phyloP scores from a whole-genome alignment of 805 yeast genomes.

The Candida verbasci region DNA sequence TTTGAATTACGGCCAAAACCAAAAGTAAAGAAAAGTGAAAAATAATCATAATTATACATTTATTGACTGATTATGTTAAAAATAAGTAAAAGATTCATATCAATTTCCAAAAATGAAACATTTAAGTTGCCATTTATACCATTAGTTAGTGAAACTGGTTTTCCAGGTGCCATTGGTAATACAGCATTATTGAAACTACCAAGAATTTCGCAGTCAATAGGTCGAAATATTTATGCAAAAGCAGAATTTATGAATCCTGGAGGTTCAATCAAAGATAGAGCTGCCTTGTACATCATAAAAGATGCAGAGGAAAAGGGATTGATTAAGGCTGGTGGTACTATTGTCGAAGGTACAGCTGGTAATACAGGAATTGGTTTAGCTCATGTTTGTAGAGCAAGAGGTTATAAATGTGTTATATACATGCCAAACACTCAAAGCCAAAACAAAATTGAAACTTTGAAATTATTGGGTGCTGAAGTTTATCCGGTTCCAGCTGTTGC shows the following conservation, averaged over 20 bases:
- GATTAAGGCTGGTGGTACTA: slow-evolving; percentile 73
- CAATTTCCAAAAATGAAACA: slow-evolving; percentile 12
- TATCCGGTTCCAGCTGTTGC: slow-evolving; percentile 88
- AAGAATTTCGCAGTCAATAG: slow-evolving; percentile 19
- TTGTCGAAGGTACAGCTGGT: slow-evolving; percentile 93
- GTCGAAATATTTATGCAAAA: slow-evolving; percentile 64
- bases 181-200: slow-evolving; percentile 64
- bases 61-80: too few species aligned
- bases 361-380: slow-evolving; percentile 95
- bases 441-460: slow-evolving; percentile 68
- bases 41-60: too few species aligned
- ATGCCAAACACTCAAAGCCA: slow-evolving; percentile 91
- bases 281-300: slow-evolving; percentile 71
- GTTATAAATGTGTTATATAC: slow-evolving; percentile 80
- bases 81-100: slow-evolving; percentile 11
- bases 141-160: slow-evolving; percentile 59
- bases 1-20: too few species aligned
- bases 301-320: slow-evolving; percentile 72
- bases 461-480: slow-evolving; percentile 79
- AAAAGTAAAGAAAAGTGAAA: too few species aligned
- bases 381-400: slow-evolving; percentile 71
- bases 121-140: slow-evolving; percentile 52
- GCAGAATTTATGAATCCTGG: slow-evolving; percentile 95
- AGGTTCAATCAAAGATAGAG: slow-evolving; percentile 88
- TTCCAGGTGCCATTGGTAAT: slow-evolving; percentile 86